phyloP scores from a whole-genome alignment of 768 basidiomycete genomes.

The Solioccasus polychromus region DNA sequence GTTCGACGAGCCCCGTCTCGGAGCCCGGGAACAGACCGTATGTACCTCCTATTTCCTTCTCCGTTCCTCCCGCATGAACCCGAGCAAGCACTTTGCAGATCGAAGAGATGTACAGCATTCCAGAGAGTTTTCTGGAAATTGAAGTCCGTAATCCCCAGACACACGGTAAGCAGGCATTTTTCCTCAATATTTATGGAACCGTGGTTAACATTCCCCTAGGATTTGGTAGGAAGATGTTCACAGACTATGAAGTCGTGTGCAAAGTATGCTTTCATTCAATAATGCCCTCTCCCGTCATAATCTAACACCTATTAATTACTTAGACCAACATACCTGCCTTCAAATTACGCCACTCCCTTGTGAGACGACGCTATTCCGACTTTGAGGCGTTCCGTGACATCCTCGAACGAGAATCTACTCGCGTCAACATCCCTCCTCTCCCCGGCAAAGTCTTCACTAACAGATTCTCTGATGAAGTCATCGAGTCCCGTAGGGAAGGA shows the following conservation, averaged over 20 bases:
- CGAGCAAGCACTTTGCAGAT: constrained; percentile 53
- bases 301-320: not conserved
- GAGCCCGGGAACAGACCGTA: constrained; percentile 58
- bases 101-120: constrained; percentile 98
- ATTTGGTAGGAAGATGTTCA: constrained; percentile 98
- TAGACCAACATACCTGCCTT: constrained; percentile 99
- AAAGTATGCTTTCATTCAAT: constrained; percentile 51
- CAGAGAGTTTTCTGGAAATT: constrained; percentile 96
- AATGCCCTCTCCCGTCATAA: not conserved
- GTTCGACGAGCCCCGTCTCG: constrained; percentile 51
- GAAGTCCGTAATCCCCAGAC: constrained; percentile 97
- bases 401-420: constrained; percentile 92
- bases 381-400: constrained; percentile 98
- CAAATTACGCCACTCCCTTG: constrained; percentile 90
- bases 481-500: constrained; percentile 88
- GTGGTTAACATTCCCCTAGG: constrained; percentile 37
- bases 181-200: not conserved
- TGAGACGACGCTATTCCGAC: constrained; percentile 86
- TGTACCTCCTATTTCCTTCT: constrained; percentile 14
- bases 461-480: constrained; percentile 96
- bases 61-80: constrained; percentile 27
- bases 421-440: constrained; percentile 96
- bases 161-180: constrained; percentile 55
- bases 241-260: constrained; percentile 98
- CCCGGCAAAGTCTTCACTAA: constrained; percentile 99